phyloP scores from a whole-genome alignment of 306 rosid genomes.

The Urtica urens region DNA sequence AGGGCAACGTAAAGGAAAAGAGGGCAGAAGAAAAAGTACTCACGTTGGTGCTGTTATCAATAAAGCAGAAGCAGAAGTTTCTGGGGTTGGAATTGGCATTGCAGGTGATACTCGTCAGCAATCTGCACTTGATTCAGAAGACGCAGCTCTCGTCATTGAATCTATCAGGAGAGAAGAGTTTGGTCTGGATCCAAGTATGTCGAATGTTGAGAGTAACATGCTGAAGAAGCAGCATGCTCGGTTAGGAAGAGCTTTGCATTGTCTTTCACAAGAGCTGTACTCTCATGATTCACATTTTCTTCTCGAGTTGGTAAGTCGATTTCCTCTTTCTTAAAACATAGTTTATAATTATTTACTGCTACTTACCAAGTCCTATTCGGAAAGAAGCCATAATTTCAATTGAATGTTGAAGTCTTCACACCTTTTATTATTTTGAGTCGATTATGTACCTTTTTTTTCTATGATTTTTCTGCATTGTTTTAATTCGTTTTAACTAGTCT shows the following conservation, averaged over 20 bases:
- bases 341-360: background rate
- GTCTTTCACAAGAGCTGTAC: slow-evolving; percentile 93
- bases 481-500: slow-evolving; percentile 2
- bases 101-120: slow-evolving; percentile 15
- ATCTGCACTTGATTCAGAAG: slow-evolving; percentile 33
- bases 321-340: background rate
- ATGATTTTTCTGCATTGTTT: background rate
- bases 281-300: slow-evolving; percentile 97
- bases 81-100: slow-evolving; percentile 17
- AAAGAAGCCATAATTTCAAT: no score
- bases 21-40: slow-evolving; percentile 16
- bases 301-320: slow-evolving; percentile 76
- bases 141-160: slow-evolving; percentile 56
- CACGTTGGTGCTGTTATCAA: slow-evolving; percentile 13
- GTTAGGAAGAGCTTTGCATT: slow-evolving; percentile 93
- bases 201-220: slow-evolving; percentile 49
- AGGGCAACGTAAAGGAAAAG: slow-evolving; percentile 10
- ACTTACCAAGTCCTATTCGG: no score
- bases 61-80: slow-evolving; percentile 21
- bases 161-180: slow-evolving; percentile 87
- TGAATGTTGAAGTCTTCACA: background rate
- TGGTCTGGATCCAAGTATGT: slow-evolving; percentile 71
- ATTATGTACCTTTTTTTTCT: background rate
- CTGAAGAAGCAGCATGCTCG: slow-evolving; percentile 95
- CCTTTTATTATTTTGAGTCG: background rate